Conservation (phyloP, 108 stramenopile genomes). For the Phaeodactylum tricornutum region DNA sequence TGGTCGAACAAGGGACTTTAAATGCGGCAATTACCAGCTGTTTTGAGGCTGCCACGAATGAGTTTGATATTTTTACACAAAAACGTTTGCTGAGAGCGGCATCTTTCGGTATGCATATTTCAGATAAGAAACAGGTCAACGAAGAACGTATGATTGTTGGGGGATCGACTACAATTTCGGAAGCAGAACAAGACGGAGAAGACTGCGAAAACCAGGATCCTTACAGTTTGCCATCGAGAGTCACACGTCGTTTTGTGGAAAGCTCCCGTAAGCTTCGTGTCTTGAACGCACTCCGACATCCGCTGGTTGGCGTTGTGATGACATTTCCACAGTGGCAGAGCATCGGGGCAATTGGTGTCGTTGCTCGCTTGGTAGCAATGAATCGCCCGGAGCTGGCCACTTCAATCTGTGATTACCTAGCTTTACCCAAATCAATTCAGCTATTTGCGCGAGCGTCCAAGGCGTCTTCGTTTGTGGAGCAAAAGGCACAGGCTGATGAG, state of each 20-base stretch:
- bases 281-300: slow-evolving; percentile 72
- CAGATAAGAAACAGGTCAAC: slow-evolving; percentile 41
- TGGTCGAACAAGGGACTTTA: too few species aligned
- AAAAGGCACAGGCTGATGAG: slow-evolving; percentile 1
- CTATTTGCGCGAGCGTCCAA: slow-evolving; percentile 64
- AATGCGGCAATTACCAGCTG: slow-evolving; percentile 76
- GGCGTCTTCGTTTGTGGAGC: slow-evolving; percentile 53
- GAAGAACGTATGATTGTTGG: slow-evolving; percentile 20
- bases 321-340: slow-evolving; percentile 82
- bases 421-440: slow-evolving; percentile 52
- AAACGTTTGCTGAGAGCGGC: slow-evolving; percentile 87
- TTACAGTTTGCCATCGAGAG: slow-evolving; percentile 33
- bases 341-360: slow-evolving; percentile 66
- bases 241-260: slow-evolving; percentile 56
- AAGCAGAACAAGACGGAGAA: slow-evolving; percentile 8
- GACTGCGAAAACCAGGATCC: background rate
- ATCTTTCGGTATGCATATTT: slow-evolving; percentile 89
- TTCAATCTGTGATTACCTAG: slow-evolving; percentile 53
- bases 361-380: slow-evolving; percentile 55
- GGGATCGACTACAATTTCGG: slow-evolving; percentile 4
- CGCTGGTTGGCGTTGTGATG: slow-evolving; percentile 69
- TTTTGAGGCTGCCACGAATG: slow-evolving; percentile 74
- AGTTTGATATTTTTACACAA: slow-evolving; percentile 82
- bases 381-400: slow-evolving; percentile 64
- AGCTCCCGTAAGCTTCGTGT: slow-evolving; percentile 72